Evolutionary conservation across 352 stramenopile species (phyloP).

Genomic region (Globisporangium radiosum): DNA sequence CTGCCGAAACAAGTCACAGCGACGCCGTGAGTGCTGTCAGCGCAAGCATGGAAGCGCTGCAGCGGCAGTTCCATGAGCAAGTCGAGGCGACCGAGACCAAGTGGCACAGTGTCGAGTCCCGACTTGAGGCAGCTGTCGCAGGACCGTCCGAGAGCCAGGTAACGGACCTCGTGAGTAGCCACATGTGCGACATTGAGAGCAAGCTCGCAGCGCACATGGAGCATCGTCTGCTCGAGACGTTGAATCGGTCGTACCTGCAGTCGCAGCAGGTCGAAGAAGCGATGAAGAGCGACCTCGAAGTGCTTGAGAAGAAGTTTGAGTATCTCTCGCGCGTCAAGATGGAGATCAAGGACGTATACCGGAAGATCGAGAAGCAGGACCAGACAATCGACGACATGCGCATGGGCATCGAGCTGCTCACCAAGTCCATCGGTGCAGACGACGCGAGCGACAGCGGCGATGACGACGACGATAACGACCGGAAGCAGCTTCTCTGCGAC

Average conservation of each 20-base stretch:
- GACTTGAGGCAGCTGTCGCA: slow-evolving; percentile 9
- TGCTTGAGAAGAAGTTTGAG: too few relatives aligned
- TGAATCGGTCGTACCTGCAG: too few relatives aligned
- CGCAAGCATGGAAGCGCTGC: not conserved
- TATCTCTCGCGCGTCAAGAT: too few relatives aligned
- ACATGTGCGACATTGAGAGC: too few relatives aligned
- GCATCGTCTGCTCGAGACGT: too few relatives aligned
- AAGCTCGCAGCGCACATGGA: too few relatives aligned
- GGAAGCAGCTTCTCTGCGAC: not conserved
- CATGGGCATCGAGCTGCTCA: slow-evolving; percentile 47
- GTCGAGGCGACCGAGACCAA: slow-evolving; percentile 9
- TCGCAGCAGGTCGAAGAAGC: too few relatives aligned
- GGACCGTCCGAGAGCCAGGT: slow-evolving; percentile 20
- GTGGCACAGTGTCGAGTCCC: slow-evolving; percentile 1
- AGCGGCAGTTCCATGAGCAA: slow-evolving; percentile 16
- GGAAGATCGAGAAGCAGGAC: slow-evolving; percentile 51
- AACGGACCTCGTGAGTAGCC: slow-evolving; percentile 17
- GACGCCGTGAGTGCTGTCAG: slow-evolving; percentile 4
- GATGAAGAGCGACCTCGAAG: too few relatives aligned
- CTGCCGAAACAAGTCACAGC: not conserved
- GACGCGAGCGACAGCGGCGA: slow-evolving; percentile 42
- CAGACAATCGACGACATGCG: slow-evolving; percentile 55
- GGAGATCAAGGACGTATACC: slow-evolving; percentile 62
- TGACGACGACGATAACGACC: slow-evolving; percentile 1
- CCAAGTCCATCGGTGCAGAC: slow-evolving; percentile 56